Percentiles rank a stretch among this genome's conserved stretches.
phyloP scores from a whole-genome alignment of 352 stramenopile genomes.

The Globisporangium alternatum region DNA sequence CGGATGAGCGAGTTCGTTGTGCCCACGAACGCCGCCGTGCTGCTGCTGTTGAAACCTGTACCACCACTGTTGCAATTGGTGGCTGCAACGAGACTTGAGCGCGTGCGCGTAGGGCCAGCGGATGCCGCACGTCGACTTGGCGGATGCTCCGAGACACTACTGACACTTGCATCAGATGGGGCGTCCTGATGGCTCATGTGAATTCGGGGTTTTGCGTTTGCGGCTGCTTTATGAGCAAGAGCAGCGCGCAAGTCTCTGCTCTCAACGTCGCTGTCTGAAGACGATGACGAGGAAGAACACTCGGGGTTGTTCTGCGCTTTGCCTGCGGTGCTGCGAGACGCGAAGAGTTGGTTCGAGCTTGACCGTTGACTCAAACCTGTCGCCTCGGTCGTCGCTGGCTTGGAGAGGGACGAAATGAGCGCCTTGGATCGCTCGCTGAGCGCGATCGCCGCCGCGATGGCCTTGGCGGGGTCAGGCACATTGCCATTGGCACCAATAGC shows the following conservation, averaged over 20 bases:
- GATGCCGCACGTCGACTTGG: slow-evolving; percentile 16
- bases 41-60: slow-evolving; percentile 5
- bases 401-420: slow-evolving; percentile 33
- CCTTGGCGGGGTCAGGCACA: slow-evolving; percentile 7
- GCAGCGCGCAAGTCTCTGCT: slow-evolving; percentile 4
- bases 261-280: slow-evolving; percentile 12
- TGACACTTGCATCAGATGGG: background rate
- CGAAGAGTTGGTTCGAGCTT: background rate
- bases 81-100: slow-evolving; percentile 1
- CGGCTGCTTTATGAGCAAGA: background rate
- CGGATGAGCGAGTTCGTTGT: slow-evolving; percentile 68
- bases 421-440: slow-evolving; percentile 37
- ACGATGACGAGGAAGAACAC: slow-evolving; percentile 15
- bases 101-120: slow-evolving; percentile 19
- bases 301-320: slow-evolving; percentile 12
- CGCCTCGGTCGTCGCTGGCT: background rate
- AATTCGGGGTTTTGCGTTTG: background rate
- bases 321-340: background rate
- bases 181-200: background rate
- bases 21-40: slow-evolving; percentile 39
- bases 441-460: slow-evolving; percentile 35
- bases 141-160: background rate
- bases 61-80: slow-evolving; percentile 8
- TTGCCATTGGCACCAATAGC: background rate
- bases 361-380: background rate